Percentiles rank a stretch among this genome's conserved stretches.
These are phyloP conservation scores for Fusarium papillatum DNA, from an alignment of 2,329 filamentous ascomycete species.

Conservation along the genomic window DNA sequence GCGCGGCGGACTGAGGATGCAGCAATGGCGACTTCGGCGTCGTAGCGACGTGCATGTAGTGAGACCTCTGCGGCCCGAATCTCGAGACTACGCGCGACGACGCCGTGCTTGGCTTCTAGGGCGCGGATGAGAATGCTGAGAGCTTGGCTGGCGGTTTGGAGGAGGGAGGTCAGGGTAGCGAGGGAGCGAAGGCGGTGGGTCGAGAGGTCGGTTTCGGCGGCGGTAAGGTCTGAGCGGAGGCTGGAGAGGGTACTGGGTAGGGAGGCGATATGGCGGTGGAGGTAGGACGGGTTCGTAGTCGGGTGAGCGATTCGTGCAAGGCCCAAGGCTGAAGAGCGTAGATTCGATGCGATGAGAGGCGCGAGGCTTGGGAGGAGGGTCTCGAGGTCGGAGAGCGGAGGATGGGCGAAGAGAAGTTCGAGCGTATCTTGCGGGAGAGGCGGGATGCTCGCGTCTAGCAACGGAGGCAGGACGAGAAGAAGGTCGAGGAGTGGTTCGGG, in stretches of 20 bases:
- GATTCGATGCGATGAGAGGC: conserved; percentile 60
- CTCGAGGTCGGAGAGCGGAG: conserved; percentile 63
- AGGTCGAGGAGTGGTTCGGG: conserved; percentile 65
- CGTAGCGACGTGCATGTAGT: conserved; percentile 58
- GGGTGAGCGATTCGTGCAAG: conserved; percentile 64
- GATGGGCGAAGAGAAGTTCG: conserved; percentile 61
- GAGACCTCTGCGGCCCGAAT: conserved; percentile 62
- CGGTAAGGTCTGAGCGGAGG: conserved; percentile 51
- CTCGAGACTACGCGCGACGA: conserved; percentile 63
- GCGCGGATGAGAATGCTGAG: conserved; percentile 60
- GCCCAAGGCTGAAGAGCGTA: conserved; percentile 62
- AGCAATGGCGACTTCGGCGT: conserved; percentile 53
- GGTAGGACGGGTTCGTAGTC: conserved; percentile 65
- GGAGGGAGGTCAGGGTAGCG: conserved; percentile 52
- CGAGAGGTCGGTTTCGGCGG: conserved; percentile 51
- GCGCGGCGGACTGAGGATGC: conserved; percentile 52
- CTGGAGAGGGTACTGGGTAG: conserved; percentile 57
- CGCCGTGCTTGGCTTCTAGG: conserved; percentile 69
- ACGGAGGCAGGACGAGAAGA: conserved; percentile 66
- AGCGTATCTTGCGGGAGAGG: conserved; percentile 52
- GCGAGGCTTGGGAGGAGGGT: conserved; percentile 62
- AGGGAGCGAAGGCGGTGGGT: conserved; percentile 55
- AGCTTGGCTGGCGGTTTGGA: conserved; percentile 55
- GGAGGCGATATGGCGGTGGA: conserved; percentile 69
- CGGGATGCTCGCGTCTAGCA: conserved; percentile 54